Conservation (phyloP, 2,329 filamentous ascomycete species). For the Colletotrichum sp. region DNA sequence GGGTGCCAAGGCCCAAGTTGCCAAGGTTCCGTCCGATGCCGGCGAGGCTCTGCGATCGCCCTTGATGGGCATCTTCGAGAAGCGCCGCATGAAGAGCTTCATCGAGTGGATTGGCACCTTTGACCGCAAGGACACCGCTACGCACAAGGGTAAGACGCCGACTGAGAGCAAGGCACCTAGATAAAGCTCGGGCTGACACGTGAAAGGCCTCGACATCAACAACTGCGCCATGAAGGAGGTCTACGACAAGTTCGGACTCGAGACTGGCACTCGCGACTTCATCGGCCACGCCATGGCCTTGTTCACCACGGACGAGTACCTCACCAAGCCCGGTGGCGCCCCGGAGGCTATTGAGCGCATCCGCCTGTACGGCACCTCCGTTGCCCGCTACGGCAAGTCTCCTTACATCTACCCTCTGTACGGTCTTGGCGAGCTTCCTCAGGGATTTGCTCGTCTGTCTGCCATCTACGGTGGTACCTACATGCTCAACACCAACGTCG, state of each 20-base stretch:
- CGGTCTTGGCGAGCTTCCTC: constrained; percentile 93
- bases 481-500: constrained; percentile 96
- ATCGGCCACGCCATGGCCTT: constrained; percentile 98
- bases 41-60: constrained; percentile 89
- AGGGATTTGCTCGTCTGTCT: constrained; percentile 95
- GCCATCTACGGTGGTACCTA: constrained; percentile 99
- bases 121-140: constrained; percentile 78
- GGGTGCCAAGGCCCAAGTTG: constrained; percentile 85
- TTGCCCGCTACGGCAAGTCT: constrained; percentile 96
- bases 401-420: constrained; percentile 99
- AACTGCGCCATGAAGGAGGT: constrained; percentile 95
- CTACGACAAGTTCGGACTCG: constrained; percentile 96
- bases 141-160: constrained; percentile 79
- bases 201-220: constrained; percentile 77
- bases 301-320: constrained; percentile 88
- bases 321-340: constrained; percentile 73
- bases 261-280: constrained; percentile 89
- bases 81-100: constrained; percentile 95
- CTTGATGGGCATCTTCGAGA: constrained; percentile 97
- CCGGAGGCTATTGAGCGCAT: constrained; percentile 91
- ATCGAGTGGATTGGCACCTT: constrained; percentile 94
- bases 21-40: constrained; percentile 95
- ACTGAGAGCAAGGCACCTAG: background rate
- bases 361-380: constrained; percentile 95
- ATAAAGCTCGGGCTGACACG: background rate